Percentiles rank a stretch among this genome's conserved stretches.
phyloP scores from a whole-genome alignment of 2,329 filamentous ascomycete species.

The Xylaria sp. region DNA sequence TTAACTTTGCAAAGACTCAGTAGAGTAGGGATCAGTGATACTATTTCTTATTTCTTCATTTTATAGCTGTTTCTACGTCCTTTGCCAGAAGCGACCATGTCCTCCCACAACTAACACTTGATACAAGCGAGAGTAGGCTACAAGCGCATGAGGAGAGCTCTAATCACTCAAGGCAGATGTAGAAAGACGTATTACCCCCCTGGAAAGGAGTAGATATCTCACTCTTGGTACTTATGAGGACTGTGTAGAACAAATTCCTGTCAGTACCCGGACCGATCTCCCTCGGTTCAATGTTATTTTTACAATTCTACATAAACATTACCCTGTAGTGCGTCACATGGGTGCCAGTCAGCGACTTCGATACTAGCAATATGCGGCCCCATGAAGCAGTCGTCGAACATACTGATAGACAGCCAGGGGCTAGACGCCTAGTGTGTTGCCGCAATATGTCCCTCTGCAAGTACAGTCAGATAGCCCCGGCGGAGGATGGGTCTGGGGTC shows the following conservation, averaged over 20 bases:
- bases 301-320: conserved; percentile 9
- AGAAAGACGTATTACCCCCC: too few relatives aligned
- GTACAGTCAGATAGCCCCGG: conserved; percentile 36
- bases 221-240: neutral
- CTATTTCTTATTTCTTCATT: neutral
- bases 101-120: neutral
- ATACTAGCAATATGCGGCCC: neutral
- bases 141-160: neutral
- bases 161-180: neutral
- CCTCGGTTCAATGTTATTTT: neutral
- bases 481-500: conserved; percentile 37
- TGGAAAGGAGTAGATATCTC: neutral
- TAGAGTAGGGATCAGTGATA: neutral
- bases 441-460: conserved; percentile 21
- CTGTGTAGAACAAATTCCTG: neutral
- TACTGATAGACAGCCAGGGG: too few relatives aligned
- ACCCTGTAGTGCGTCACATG: neutral
- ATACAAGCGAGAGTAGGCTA: neutral
- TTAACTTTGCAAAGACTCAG: neutral
- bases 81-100: neutral
- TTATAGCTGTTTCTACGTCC: neutral
- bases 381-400: neutral
- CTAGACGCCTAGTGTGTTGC: conserved; percentile 15
- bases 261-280: neutral
- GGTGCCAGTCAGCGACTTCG: neutral